Percentiles rank a stretch among this genome's conserved stretches.
phyloP scores from a whole-genome alignment of 1,139 yeast species.

The Yamadazyma spencermartinsiae region DNA sequence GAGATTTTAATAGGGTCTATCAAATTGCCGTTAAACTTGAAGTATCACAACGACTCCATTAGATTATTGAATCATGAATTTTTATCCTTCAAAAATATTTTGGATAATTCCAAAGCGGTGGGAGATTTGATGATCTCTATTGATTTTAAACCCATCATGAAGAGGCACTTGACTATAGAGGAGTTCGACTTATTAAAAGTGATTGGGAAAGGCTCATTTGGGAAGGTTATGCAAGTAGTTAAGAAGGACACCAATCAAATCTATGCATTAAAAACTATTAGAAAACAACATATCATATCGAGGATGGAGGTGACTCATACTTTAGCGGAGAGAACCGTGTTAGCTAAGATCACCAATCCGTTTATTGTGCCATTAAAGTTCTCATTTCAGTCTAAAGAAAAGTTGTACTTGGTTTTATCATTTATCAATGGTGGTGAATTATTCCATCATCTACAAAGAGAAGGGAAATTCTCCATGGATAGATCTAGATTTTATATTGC shows the following conservation, averaged over 20 bases:
- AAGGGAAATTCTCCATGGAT: slow-evolving; percentile 85
- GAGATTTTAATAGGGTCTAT: slow-evolving; percentile 46
- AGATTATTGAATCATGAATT: slow-evolving; percentile 49
- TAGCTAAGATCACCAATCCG: slow-evolving; percentile 93
- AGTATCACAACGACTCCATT: slow-evolving; percentile 37
- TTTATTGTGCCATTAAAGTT: slow-evolving; percentile 97
- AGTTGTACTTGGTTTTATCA: slow-evolving; percentile 83
- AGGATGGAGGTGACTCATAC: slow-evolving; percentile 96
- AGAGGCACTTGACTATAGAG: slow-evolving; percentile 75
- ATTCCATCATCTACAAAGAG: slow-evolving; percentile 90
- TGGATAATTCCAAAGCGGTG: slow-evolving; percentile 22
- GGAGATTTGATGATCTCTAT: slow-evolving; percentile 62
- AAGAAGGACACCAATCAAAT: slow-evolving; percentile 93
- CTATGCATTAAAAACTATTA: slow-evolving; percentile 88
- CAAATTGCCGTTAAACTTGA: slow-evolving; percentile 44
- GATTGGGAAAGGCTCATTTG: slow-evolving; percentile 96
- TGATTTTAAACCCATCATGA: slow-evolving; percentile 72
- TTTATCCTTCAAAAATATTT: slow-evolving; percentile 41
- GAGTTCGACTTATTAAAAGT: slow-evolving; percentile 93
- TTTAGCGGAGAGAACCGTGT: slow-evolving; percentile 89
- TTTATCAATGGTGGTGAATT: slow-evolving; percentile 97
- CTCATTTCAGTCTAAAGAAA: slow-evolving; percentile 94
- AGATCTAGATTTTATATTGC: slow-evolving; percentile 93
- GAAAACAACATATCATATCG: slow-evolving; percentile 92
- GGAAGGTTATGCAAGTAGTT: slow-evolving; percentile 97